These are phyloP conservation scores for Agroathelia rolfsii DNA, from an alignment of 1,284 basidiomycete species.

Conservation along the genomic window DNA sequence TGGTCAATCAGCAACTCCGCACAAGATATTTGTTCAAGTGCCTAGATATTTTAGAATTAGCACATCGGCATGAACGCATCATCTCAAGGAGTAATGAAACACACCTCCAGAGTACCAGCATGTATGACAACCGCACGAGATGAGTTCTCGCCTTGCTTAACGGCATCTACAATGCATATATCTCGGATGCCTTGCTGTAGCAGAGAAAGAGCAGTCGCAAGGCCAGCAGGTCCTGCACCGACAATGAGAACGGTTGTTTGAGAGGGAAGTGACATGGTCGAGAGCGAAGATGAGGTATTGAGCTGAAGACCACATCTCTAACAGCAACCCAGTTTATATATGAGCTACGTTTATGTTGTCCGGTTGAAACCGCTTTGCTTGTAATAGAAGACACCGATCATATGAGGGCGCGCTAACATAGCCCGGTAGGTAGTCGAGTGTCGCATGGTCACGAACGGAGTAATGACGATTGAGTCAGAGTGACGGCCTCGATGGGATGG, in stretches of 20 bases:
- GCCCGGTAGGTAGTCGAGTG: no score
- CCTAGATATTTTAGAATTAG: constrained; percentile 20
- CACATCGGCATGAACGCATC: neutral
- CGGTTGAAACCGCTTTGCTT: no score
- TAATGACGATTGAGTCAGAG: no score
- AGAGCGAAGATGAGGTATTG: no score
- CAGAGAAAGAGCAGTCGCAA: constrained; percentile 26
- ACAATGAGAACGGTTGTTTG: constrained; percentile 31
- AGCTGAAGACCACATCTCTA: no score
- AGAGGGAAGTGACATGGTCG: constrained; percentile 22
- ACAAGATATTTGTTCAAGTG: constrained; percentile 35
- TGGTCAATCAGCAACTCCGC: constrained; percentile 28
- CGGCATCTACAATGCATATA: constrained; percentile 1
- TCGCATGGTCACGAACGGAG: no score
- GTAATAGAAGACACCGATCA: no score
- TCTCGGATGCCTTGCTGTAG: neutral
- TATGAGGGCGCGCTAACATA: no score
- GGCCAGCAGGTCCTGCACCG: constrained; percentile 38
- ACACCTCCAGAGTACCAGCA: constrained; percentile 33
- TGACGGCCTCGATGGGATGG: no score
- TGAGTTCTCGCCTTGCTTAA: constrained; percentile 12
- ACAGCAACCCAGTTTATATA: no score
- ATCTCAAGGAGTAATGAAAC: neutral
- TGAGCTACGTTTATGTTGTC: no score
- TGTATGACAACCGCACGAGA: constrained; percentile 36